Conservation (phyloP, 768 basidiomycete species). For the Postia placenta region DNA sequence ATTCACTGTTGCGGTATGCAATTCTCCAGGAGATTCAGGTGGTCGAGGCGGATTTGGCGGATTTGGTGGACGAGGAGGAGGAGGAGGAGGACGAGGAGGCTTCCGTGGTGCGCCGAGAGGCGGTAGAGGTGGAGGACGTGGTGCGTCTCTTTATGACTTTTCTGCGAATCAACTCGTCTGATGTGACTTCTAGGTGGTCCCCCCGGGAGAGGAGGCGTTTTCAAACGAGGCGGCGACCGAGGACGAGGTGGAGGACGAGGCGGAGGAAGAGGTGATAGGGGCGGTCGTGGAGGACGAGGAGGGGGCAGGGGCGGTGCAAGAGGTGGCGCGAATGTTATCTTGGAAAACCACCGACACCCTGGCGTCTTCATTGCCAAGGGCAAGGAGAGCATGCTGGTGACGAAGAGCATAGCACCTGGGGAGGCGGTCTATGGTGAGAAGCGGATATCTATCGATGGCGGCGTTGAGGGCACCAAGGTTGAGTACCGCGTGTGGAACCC, state of each 20-base stretch:
- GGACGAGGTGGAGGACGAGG: constrained; percentile 12
- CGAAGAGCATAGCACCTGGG: constrained; percentile 95
- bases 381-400: constrained; percentile 95
- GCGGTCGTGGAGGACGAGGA: constrained; percentile 29
- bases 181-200: constrained; percentile 7
- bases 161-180: too few relatives aligned
- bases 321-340: constrained; percentile 83
- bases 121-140: constrained; percentile 27
- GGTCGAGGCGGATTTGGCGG: constrained; percentile 55
- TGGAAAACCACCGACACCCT: constrained; percentile 92
- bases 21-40: constrained; percentile 50
- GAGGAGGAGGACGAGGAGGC: constrained; percentile 24
- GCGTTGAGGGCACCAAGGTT: constrained; percentile 74
- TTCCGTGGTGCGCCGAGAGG: constrained; percentile 18
- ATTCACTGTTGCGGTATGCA: too few relatives aligned
- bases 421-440: constrained; percentile 99
- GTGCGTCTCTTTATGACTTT: constrained; percentile 19
- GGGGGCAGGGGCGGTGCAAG: constrained; percentile 66
- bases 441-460: constrained; percentile 80
- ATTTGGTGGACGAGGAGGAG: too few relatives aligned
- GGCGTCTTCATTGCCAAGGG: constrained; percentile 97
- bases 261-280: constrained; percentile 25
- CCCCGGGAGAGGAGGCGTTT: constrained; percentile 6
- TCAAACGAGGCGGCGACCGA: constrained; percentile 41
- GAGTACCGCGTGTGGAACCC: constrained; percentile 99